Base-by-base conservation (phyloP, 352 stramenopile genomes). In the Phytophthora colocasiae region DNA sequence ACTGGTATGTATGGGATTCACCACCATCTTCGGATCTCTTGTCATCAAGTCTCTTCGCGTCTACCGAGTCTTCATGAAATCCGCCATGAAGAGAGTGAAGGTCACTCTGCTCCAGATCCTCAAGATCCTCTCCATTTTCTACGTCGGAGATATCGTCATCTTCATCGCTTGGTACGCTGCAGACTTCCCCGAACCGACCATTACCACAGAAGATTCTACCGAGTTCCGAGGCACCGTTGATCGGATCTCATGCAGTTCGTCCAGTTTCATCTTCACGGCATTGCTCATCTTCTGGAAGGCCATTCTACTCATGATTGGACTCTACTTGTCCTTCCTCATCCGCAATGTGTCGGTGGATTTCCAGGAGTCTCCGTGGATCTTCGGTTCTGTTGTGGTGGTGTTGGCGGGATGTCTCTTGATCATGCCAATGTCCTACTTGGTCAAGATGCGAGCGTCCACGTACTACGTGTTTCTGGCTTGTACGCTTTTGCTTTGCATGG, bases 281-380 rank as follows among this genome's bases (percentile, higher is more conserved):
- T 39, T 87, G 8, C 53, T 83, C 15, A 84, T 88, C 24, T 88
- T 90, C 50, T 88, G 74, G 73, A 90, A 90, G 31, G 57, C 74
- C 0, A 79, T 88, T 12, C 6, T 88, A 43, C 66, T 87, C 22
- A 69, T 81, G 11, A 0, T 70, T 4, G 77, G 75, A 0, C 57
- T 86, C 10, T 89, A 82, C 47, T 27, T 87, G 9, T 83, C 75
- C 34, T 87, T 90, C 48, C 40, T 87, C 3, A 90, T 89, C 58
- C 81, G 75, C n/a, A 75, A 87, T 17, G 80, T 87, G n/a, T 88
- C 79, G 27, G 58, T 71, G 0, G 81, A 90, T 53, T 90, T 90
- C 48, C 83, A 92, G 46, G 83, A 92, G 29, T 77, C 81, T 5
- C 71, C 83, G 45, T 90, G 83, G 83, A 90, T 86, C 32, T 83